Evolutionary conservation across 352 stramenopile species (phyloP).

Genomic region (Phytophthora pistaciae): DNA sequence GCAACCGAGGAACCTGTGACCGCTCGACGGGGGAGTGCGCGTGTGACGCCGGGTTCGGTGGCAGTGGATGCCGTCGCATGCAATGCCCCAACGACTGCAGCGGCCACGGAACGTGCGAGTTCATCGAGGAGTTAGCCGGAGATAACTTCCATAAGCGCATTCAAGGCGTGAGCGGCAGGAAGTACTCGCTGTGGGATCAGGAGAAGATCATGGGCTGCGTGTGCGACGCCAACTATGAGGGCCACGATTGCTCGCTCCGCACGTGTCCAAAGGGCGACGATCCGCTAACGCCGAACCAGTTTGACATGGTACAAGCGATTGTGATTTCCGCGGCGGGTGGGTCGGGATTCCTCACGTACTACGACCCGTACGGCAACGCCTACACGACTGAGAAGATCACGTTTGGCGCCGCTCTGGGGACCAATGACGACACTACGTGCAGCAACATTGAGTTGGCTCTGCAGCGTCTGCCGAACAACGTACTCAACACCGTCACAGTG

Average conservation of each 20-base stretch:
- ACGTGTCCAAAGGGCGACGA: slow-evolving; percentile 72
- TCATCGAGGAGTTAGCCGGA: slow-evolving; percentile 65
- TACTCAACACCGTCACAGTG: too few species aligned
- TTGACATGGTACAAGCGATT: slow-evolving; percentile 64
- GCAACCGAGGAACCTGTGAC: slow-evolving; percentile 80
- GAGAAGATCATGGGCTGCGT: slow-evolving; percentile 87
- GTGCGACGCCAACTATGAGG: slow-evolving; percentile 72
- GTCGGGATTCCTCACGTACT: slow-evolving; percentile 64
- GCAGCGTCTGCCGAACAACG: slow-evolving; percentile 70
- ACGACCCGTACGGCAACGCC: slow-evolving; percentile 74
- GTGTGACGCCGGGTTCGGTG: slow-evolving; percentile 86
- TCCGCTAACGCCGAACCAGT: slow-evolving; percentile 56
- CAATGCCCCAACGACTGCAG: slow-evolving; percentile 67
- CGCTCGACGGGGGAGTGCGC: slow-evolving; percentile 69
- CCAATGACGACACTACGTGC: slow-evolving; percentile 29
- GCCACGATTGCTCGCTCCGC: slow-evolving; percentile 65
- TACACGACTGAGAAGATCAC: slow-evolving; percentile 62
- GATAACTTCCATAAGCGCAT: slow-evolving; percentile 59
- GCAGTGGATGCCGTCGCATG: slow-evolving; percentile 70
- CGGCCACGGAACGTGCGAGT: slow-evolving; percentile 69
- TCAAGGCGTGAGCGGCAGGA: slow-evolving; percentile 26
- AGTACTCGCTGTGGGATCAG: slow-evolving; percentile 77
- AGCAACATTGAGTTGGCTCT: slow-evolving; percentile 22
- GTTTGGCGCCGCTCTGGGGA: slow-evolving; percentile 8
- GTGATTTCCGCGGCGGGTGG: neutral